These are phyloP conservation scores for Lathyrus aphaca DNA, from an alignment of 306 rosid genomes.

Conservation along the genomic window DNA sequence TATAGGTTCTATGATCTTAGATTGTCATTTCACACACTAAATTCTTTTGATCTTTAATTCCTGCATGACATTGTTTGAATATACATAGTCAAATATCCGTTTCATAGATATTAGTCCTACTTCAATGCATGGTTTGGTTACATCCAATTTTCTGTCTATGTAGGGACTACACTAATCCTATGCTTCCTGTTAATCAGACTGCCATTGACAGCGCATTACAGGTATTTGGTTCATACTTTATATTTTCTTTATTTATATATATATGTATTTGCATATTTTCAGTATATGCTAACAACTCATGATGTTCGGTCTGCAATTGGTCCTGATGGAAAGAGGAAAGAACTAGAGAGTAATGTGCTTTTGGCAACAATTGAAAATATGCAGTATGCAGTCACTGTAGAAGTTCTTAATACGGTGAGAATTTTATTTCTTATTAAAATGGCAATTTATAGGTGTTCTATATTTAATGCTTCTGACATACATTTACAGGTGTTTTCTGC, in stretches of 20 bases:
- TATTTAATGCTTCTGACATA: conserved; percentile 19
- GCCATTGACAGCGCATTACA: conserved; percentile 79
- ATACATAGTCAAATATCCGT: not conserved
- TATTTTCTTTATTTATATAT: not conserved
- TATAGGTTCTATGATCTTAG: not conserved
- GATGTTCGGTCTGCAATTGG: conserved; percentile 67
- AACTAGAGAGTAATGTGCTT: conserved; percentile 84
- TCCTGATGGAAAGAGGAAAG: conserved; percentile 89
- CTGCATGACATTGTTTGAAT: conserved; percentile 16
- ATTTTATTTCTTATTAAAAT: not conserved
- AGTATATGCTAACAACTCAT: conserved; percentile 42
- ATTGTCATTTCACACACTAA: not conserved
- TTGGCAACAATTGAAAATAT: conserved; percentile 89
- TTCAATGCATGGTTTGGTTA: conserved; percentile 15
- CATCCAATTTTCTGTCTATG: conserved; percentile 33
- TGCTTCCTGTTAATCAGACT: conserved; percentile 91
- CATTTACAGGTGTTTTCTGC: conserved; percentile 75
- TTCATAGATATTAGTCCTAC: conserved; percentile 19
- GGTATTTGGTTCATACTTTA: conserved; percentile 49
- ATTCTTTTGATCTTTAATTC: conserved; percentile 3
- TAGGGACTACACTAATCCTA: conserved; percentile 95
- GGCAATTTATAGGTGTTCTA: conserved; percentile 24
- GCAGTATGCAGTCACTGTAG: conserved; percentile 93
- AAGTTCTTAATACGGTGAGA: conserved; percentile 80
- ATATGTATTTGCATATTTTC: not conserved